Base-by-base conservation (phyloP, 106 monocot genomes). In the Allium fistulosum region DNA sequence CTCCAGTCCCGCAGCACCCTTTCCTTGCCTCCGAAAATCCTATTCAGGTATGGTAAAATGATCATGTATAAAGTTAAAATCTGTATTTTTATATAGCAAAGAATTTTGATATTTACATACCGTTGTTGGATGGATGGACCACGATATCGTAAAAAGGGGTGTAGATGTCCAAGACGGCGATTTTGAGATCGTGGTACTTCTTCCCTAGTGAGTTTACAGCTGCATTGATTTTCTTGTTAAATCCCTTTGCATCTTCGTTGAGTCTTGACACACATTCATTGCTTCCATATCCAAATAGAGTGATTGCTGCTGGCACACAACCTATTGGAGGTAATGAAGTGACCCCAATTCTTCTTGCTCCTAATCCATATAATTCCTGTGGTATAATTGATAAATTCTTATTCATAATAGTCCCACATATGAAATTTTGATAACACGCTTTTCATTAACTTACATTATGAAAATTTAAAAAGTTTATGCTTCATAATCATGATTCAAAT, bases 1-100 rank as follows among this genome's bases (percentile, higher is more conserved):
- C 81, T 45, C 94, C 90, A 0, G 87, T 91, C 13, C 94, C 87
- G 57, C 94, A 95, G 68, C 94, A 95, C 0, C 79, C 91, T 53
- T 68, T 85, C 60, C 90, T 85, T 5, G 83, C 71, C 83, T 95
- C 85, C 10, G 74, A 75, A 74, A 95, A 90, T 0, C 94, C 90
- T 85, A 15, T 50, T 49, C 12, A 26, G 37, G 37, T 37, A 37
- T 37, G 5, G 5, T 2, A 37, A 5, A 37, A 37, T 37, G 2
- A 4, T 37, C 37, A 37, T 37, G 2, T 1, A 37, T 37, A 37
- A 1, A 37, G 5, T 37, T 37, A 1, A 37, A 37, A 1, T 37
- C 37, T 2, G 2, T 5, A 37, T 1, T 22, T 37, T 37, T 37
- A 37, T 37, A 37, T 37, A 37, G 1, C 37, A 37, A 37, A 37